A percentile compares a stretch with the other conserved stretches of the same genome.
Conservation (phyloP, 345 rosid species). For the Moricandia arvensis region DNA sequence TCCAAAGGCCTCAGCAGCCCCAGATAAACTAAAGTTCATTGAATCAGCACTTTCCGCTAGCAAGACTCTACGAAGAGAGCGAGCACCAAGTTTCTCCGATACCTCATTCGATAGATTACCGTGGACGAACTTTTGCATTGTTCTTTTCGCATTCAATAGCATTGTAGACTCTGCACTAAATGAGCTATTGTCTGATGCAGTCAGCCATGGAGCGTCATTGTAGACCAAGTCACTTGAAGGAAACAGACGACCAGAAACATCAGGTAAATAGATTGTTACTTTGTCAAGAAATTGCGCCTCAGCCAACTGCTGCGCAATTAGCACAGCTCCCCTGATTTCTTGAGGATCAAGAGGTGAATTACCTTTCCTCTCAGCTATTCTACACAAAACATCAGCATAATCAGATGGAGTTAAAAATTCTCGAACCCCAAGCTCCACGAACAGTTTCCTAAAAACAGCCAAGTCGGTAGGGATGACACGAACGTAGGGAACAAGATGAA, state of each 20-base stretch:
- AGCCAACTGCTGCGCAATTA: constrained; percentile 87
- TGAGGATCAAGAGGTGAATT: constrained; percentile 61
- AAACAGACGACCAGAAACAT: constrained; percentile 69
- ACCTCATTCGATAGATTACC: constrained; percentile 95
- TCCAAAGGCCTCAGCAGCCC: constrained; percentile 98
- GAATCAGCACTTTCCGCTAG: constrained; percentile 99
- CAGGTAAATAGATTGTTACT: constrained; percentile 74
- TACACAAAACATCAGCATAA: constrained; percentile 72
- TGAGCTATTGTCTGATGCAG: constrained; percentile 66
- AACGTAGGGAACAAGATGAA: constrained; percentile 89
- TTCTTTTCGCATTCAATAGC: constrained; percentile 59
- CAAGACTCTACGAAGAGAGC: constrained; percentile 87
- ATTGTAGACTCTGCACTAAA: constrained; percentile 53
- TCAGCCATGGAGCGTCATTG: constrained; percentile 97
- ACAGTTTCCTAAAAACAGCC: constrained; percentile 79
- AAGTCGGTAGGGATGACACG: constrained; percentile 89
- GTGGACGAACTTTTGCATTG: constrained; percentile 74
- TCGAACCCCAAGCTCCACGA: constrained; percentile 81
- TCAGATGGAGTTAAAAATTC: constrained; percentile 80
- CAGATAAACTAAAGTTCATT: constrained; percentile 85
- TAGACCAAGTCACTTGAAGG: constrained; percentile 82
- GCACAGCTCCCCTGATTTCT: constrained; percentile 79
- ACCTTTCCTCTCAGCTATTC: constrained; percentile 81
- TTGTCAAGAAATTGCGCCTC: constrained; percentile 69
- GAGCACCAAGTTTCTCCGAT: constrained; percentile 92